Conservation (phyloP, 2,329 filamentous ascomycete species). For the Fonsecaea pugnacius region DNA sequence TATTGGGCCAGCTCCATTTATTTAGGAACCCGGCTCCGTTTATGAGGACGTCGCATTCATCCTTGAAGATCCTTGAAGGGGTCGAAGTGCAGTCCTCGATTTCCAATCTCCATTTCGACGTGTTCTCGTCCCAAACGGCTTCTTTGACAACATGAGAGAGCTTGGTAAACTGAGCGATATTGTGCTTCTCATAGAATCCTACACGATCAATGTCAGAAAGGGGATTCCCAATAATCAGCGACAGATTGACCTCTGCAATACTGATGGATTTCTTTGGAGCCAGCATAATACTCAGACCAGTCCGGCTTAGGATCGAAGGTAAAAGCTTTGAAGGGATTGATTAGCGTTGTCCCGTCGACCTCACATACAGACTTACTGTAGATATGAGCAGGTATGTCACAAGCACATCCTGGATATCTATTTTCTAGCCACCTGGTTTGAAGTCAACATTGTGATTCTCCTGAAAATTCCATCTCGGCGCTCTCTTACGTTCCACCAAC, state of each 20-base stretch:
- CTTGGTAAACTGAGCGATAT: background rate
- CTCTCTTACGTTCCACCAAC: slow-evolving; percentile 47
- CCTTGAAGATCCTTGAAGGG: background rate
- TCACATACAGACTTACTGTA: background rate
- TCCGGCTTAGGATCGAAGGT: slow-evolving; percentile 35
- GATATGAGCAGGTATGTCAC: slow-evolving; percentile 21
- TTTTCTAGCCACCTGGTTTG: slow-evolving; percentile 42
- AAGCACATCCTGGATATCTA: slow-evolving; percentile 41
- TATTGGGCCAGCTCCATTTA: slow-evolving; percentile 44
- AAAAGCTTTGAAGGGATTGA: slow-evolving; percentile 19
- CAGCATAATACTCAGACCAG: slow-evolving; percentile 36
- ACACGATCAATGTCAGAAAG: too few relatives aligned
- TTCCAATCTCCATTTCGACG: slow-evolving; percentile 44
- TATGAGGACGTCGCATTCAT: slow-evolving; percentile 29
- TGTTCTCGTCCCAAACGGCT: slow-evolving; percentile 43
- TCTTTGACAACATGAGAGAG: background rate
- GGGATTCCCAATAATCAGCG: too few relatives aligned
- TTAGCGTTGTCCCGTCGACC: background rate
- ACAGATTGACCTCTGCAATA: slow-evolving; percentile 32
- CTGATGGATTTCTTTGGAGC: slow-evolving; percentile 37
- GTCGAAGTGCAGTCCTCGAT: slow-evolving; percentile 30
- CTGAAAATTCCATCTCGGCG: background rate
- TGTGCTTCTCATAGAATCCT: slow-evolving; percentile 1
- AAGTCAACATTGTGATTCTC: background rate
- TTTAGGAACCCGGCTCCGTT: slow-evolving; percentile 48